These are phyloP conservation scores for Saccharomycopsis sp. DNA, from an alignment of 805 yeast genomes.

Conservation along the genomic window DNA sequence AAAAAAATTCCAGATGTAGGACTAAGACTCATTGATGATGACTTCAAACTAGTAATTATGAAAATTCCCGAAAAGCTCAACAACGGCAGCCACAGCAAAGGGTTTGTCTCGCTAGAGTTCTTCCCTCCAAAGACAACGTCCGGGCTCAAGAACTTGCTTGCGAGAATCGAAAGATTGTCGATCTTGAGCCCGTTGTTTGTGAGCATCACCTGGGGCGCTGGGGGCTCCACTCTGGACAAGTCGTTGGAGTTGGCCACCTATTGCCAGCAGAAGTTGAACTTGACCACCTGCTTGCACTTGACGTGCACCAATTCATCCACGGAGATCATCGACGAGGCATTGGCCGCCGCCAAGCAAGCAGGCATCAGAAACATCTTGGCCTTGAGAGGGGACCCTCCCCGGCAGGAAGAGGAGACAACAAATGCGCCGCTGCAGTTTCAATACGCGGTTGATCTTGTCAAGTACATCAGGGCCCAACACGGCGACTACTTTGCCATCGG, in stretches of 20 bases:
- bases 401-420: conserved; percentile 35
- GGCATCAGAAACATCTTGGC: conserved; percentile 89
- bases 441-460: conserved; percentile 80
- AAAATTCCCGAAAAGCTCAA: conserved; percentile 10
- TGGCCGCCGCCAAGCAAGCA: conserved; percentile 55
- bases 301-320: conserved; percentile 92
- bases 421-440: conserved; percentile 34
- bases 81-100: conserved; percentile 24
- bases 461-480: conserved; percentile 58
- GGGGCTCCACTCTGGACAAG: conserved; percentile 86
- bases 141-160: conserved; percentile 75
- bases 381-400: conserved; percentile 90
- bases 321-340: conserved; percentile 68
- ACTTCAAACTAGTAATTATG: too few relatives aligned
- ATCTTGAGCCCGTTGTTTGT: conserved; percentile 82
- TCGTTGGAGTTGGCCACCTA: conserved; percentile 75
- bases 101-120: conserved; percentile 81
- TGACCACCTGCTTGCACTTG: conserved; percentile 90
- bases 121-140: conserved; percentile 95
- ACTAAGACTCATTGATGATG: too few relatives aligned
- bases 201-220: conserved; percentile 98
- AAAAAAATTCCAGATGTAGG: too few relatives aligned
- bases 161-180: conserved; percentile 83
- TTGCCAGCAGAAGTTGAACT: conserved; percentile 62
- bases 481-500: conserved; percentile 88